phyloP scores from a whole-genome alignment of 495 filamentous ascomycete genomes.

The Penicillium arizonense region DNA sequence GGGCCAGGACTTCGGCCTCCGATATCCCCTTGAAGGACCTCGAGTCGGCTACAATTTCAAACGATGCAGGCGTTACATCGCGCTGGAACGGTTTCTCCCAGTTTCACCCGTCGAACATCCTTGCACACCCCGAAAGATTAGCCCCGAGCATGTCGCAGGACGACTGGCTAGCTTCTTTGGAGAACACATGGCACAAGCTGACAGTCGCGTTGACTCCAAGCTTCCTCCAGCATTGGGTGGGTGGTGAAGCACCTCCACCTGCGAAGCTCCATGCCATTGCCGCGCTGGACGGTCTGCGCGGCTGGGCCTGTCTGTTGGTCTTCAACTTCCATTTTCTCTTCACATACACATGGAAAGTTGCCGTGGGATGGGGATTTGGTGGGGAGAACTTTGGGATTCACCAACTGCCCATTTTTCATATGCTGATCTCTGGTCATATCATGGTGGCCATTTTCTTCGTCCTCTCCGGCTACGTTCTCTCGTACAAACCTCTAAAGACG shows the following conservation, averaged over 20 bases:
- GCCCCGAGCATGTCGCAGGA: constrained; percentile 21
- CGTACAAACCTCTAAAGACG: constrained; percentile 61
- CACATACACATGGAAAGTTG: constrained; percentile 48
- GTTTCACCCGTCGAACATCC: constrained; percentile 29
- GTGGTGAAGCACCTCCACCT: constrained; percentile 28
- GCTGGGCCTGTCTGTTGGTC: constrained; percentile 51
- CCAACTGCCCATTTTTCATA: constrained; percentile 62
- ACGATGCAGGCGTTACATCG: constrained; percentile 1
- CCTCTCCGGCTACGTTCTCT: constrained; percentile 67
- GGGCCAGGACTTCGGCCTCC: constrained; percentile 21
- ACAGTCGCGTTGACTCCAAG: constrained; percentile 38
- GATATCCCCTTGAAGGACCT: constrained; percentile 34
- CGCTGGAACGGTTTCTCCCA: constrained; percentile 29
- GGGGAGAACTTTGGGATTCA: constrained; percentile 53
- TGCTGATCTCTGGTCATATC: constrained; percentile 63
- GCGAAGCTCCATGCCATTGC: constrained; percentile 43
- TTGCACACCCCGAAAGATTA: constrained; percentile 23
- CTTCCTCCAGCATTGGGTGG: constrained; percentile 40
- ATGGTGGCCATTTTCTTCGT: constrained; percentile 77
- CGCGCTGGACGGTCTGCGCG: constrained; percentile 50
- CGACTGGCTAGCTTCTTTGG: constrained; percentile 30
- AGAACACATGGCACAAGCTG: constrained; percentile 29
- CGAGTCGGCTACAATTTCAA: constrained; percentile 20
- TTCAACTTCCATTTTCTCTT: constrained; percentile 56
- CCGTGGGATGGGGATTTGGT: constrained; percentile 46